Evolutionary conservation across 495 filamentous ascomycete genomes (phyloP).

Genomic region (Chaetomium fimeti): DNA sequence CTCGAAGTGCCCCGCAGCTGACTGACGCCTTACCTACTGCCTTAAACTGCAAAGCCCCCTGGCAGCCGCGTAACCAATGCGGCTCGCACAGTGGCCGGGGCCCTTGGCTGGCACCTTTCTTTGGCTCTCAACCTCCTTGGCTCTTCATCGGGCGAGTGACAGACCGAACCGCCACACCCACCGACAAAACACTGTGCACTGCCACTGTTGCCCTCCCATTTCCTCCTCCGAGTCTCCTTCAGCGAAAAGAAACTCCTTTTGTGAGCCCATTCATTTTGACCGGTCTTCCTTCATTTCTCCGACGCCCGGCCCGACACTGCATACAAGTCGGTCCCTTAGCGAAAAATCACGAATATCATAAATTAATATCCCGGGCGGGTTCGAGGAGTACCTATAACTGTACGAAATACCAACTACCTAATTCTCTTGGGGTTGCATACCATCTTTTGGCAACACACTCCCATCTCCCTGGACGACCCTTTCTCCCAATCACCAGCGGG

Average conservation of each 20-base stretch:
- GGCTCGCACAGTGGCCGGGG: constrained; percentile 15
- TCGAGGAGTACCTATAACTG: not conserved
- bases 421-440: not conserved
- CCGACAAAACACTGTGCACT: constrained; percentile 23
- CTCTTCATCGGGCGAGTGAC: constrained; percentile 10
- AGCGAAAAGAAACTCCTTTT: constrained; percentile 6
- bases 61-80: not conserved
- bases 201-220: constrained; percentile 17
- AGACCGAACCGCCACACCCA: constrained; percentile 19
- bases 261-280: not conserved
- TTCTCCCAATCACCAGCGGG: not conserved
- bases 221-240: constrained; percentile 1
- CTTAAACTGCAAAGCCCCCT: not conserved
- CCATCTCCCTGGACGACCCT: not conserved
- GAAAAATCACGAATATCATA: not conserved
- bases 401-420: too few species aligned
- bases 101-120: constrained; percentile 1
- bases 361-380: not conserved
- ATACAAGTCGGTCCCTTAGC: constrained; percentile 15
- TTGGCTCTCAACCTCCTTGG: constrained; percentile 2
- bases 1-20: constrained; percentile 7
- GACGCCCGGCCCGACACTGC: not conserved
- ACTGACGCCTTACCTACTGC: constrained; percentile 8
- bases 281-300: constrained; percentile 9
- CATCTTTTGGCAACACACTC: not conserved